Evolutionary conservation across 257 asterid genomes (phyloP).

Genomic region (Solanum ossicruentum): DNA sequence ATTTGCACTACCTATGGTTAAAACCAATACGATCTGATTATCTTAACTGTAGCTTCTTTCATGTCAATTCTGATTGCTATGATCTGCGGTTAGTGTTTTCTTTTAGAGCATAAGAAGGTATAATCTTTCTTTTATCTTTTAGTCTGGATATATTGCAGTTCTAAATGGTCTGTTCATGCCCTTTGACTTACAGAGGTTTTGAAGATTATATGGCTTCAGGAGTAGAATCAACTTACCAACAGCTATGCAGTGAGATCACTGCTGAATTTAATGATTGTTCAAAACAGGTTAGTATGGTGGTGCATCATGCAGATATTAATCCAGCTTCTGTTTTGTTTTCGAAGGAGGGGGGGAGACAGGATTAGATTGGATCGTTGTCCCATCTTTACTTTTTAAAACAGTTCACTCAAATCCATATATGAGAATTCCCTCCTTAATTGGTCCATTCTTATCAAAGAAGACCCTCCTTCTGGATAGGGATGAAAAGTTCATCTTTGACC

Average conservation of each 20-base stretch:
- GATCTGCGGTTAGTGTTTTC: not conserved
- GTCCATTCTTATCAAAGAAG: not conserved
- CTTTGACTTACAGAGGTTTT: slow-evolving; percentile 51
- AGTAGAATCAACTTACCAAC: slow-evolving; percentile 67
- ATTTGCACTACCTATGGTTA: not conserved
- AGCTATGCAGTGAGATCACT: slow-evolving; percentile 83
- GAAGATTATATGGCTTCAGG: slow-evolving; percentile 73
- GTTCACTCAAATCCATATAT: not conserved
- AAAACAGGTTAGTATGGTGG: slow-evolving; percentile 47
- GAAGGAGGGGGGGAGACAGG: not conserved
- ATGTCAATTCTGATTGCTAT: not conserved
- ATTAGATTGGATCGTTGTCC: not conserved
- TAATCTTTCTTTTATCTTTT: not conserved
- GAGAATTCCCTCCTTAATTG: not conserved
- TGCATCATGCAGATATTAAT: not conserved
- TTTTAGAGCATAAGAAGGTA: not conserved
- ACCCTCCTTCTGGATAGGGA: not conserved
- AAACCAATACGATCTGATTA: not conserved
- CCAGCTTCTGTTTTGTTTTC: not conserved
- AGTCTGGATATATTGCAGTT: not conserved
- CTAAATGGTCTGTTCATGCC: not conserved
- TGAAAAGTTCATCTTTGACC: not conserved
- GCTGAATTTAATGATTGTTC: slow-evolving; percentile 85
- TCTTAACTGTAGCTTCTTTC: not conserved
- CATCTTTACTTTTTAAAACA: not conserved